These are phyloP conservation scores for Dendrobium chrysotoxum DNA, from an alignment of 106 monocot genomes.

Conservation along the genomic window DNA sequence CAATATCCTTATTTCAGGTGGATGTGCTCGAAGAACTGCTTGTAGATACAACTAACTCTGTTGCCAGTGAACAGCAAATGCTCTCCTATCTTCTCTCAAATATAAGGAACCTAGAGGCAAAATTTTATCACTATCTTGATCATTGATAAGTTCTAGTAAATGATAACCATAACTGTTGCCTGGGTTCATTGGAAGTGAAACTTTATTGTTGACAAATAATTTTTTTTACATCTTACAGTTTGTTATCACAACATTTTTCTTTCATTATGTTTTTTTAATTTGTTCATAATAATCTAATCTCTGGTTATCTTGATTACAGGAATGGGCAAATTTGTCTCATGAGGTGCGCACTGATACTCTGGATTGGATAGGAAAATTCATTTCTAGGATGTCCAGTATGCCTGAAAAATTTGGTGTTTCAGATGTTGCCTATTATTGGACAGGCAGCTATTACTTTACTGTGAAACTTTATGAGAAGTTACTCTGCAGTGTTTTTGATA, in stretches of 20 bases:
- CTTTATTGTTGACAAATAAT: neutral
- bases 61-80: conserved; percentile 19
- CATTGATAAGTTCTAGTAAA: neutral
- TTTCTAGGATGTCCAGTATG: conserved; percentile 33
- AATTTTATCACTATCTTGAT: neutral
- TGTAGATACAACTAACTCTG: conserved; percentile 15
- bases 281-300: conserved; percentile 2
- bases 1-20: conserved; percentile 28
- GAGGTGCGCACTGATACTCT: conserved; percentile 30
- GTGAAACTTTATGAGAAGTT: conserved; percentile 62
- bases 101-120: conserved; percentile 40
- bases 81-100: conserved; percentile 34
- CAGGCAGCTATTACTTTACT: conserved; percentile 44
- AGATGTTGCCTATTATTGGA: conserved; percentile 55
- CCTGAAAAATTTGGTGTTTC: conserved; percentile 50
- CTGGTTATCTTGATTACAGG: conserved; percentile 26
- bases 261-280: conserved; percentile 5
- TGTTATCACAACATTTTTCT: neutral
- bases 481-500: conserved; percentile 68
- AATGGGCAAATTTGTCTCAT: conserved; percentile 20
- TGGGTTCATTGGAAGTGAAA: neutral
- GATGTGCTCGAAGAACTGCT: conserved; percentile 71
- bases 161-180: neutral
- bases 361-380: conserved; percentile 31
- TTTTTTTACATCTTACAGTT: neutral